Base-by-base conservation (phyloP, 768 basidiomycete genomes). In the Amanita inopinata region DNA sequence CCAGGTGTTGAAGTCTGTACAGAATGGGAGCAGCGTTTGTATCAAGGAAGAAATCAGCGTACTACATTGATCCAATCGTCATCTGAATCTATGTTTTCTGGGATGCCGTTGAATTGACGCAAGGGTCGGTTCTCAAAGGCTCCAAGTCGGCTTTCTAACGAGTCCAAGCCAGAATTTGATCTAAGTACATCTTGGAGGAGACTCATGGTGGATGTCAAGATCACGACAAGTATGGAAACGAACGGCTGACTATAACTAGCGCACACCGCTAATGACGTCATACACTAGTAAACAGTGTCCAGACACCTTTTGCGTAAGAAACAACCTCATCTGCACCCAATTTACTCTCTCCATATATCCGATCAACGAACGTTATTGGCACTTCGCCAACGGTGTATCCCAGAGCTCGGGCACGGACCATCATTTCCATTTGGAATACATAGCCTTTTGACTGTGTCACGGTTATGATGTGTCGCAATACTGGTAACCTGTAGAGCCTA, bases 341-440 rank as follows among this genome's bases (percentile, higher is more conserved):
- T 63, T 94, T 94, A 60, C 88, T 91, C 63, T 93, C 89, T 0
- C 91, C 91, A 58, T 84, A 93, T 55, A 94, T 81, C 27, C 91
- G 76, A 63, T 94, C 91, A 33, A 93, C 91, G 53, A 94, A 94
- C 2, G 90, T 94, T 49, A 94, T 94, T 1, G 91, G 91, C 18
- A 94, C 75, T 59, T 94, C 91, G 3, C 89, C 91, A 0, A 94
- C 79, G 3, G 73, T 77, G 61, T 90, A 93, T 4, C 87, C 89
- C 43, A 88, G 63, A 1, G 84, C 77, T 15, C 80, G 73, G 3
- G 91, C 91, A 1, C 91, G 76, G 14, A 90, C 91, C 75, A 93
- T 93, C 83, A 93, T 94, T 59, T 94, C 91, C 91, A 94, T 94
- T 69, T 94, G 91, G 68, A 94, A 93, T 22, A 94, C 91, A 53